Conservation (phyloP, 106 monocot species). For the Acorus gramineus region DNA sequence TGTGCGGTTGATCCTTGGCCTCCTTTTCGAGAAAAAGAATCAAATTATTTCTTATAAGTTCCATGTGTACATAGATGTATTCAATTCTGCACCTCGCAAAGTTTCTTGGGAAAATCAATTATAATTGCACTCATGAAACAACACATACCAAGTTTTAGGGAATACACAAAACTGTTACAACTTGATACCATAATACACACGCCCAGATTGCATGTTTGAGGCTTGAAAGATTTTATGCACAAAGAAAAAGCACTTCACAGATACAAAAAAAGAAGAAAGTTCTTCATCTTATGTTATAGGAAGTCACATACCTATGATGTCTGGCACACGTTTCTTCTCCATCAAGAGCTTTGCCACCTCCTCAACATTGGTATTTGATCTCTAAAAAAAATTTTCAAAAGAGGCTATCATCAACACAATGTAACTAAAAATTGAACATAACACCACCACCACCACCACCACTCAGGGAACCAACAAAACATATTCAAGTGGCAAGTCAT, state of each 20-base stretch:
- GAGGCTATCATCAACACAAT: background rate
- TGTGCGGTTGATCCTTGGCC: too few relatives aligned
- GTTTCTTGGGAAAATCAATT: background rate
- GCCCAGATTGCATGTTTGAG: too few relatives aligned
- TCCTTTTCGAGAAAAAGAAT: too few relatives aligned
- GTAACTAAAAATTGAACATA: background rate
- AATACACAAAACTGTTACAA: background rate
- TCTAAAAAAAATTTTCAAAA: conserved; percentile 30
- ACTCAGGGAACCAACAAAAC: background rate
- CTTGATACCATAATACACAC: background rate
- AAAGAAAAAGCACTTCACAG: background rate
- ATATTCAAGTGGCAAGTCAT: too few relatives aligned
- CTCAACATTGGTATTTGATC: conserved; percentile 41
- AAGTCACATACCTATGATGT: conserved; percentile 58
- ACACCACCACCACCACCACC: background rate
- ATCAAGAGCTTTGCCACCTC: conserved; percentile 54
- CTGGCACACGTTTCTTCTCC: conserved; percentile 47
- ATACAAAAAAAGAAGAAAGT: background rate
- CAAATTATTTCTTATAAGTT: too few relatives aligned
- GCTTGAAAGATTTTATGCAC: background rate
- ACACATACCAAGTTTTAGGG: background rate
- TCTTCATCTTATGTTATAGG: background rate
- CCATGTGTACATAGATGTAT: too few relatives aligned
- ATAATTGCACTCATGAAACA: background rate
- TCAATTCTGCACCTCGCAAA: too few relatives aligned